Conservation (phyloP, 768 basidiomycete genomes). For the Phlegmacium glaucopus region DNA sequence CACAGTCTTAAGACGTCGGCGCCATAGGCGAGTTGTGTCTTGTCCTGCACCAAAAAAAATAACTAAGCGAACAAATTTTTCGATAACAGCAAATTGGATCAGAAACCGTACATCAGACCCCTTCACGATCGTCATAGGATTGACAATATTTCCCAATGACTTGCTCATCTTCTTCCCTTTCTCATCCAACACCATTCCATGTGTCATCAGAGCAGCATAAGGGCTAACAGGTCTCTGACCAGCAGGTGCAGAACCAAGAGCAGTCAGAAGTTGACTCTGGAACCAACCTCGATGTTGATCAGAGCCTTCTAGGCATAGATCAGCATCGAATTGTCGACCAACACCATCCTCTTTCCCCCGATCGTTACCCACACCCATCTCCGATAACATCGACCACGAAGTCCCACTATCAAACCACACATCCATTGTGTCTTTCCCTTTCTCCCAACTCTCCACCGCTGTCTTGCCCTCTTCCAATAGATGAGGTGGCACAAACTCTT, state of each 20-base stretch:
- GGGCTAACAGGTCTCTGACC: slow-evolving; percentile 39
- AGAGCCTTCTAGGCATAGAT: slow-evolving; percentile 91
- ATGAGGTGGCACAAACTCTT: slow-evolving; percentile 72
- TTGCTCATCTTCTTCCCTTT: slow-evolving; percentile 97
- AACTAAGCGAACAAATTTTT: slow-evolving; percentile 5
- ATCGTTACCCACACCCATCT: slow-evolving; percentile 32
- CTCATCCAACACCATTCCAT: slow-evolving; percentile 95
- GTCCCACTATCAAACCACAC: slow-evolving; percentile 99
- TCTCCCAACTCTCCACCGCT: slow-evolving; percentile 53
- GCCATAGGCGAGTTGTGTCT: slow-evolving; percentile 77
- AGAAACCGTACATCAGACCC: slow-evolving; percentile 63
- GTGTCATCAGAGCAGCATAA: slow-evolving; percentile 83
- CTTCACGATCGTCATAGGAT: slow-evolving; percentile 75
- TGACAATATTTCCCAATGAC: slow-evolving; percentile 87
- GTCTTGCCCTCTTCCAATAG: slow-evolving; percentile 43
- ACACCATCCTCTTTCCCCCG: slow-evolving; percentile 10
- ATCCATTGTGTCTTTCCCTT: slow-evolving; percentile 95
- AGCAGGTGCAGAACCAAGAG: slow-evolving; percentile 48
- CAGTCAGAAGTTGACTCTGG: slow-evolving; percentile 90
- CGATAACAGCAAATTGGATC: background rate
- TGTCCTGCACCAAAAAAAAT: slow-evolving; percentile 45
- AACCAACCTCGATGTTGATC: slow-evolving; percentile 99
- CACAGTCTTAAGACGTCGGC: slow-evolving; percentile 86
- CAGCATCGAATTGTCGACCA: slow-evolving; percentile 49
- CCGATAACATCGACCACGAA: slow-evolving; percentile 79